Percentiles rank a stretch among this genome's conserved stretches.
Evolutionary conservation across 495 filamentous ascomycete species (phyloP).

Genomic region (Hamigera avellanea): DNA sequence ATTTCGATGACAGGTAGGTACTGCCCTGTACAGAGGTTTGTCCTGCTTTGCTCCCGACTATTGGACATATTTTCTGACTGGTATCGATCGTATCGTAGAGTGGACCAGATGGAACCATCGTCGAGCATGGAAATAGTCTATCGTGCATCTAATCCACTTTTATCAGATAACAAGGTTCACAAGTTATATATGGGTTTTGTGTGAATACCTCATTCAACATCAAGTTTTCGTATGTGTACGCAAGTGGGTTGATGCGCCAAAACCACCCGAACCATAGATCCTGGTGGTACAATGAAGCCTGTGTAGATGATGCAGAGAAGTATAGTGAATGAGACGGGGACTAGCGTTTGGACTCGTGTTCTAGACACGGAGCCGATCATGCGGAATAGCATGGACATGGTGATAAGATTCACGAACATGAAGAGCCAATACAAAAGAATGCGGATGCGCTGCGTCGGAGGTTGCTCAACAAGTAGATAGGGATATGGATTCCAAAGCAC

Average conservation of each 20-base stretch:
- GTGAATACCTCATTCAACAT: constrained; percentile 53
- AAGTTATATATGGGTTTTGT: too few species aligned
- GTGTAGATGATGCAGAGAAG: constrained; percentile 32
- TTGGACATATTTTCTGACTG: constrained; percentile 32
- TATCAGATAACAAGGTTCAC: too few species aligned
- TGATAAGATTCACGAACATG: constrained; percentile 36
- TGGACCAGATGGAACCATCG: constrained; percentile 38
- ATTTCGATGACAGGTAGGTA: constrained; percentile 37
- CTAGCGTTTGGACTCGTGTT: constrained; percentile 35
- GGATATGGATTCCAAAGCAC: constrained; percentile 33
- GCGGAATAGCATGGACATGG: constrained; percentile 40
- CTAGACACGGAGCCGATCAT: constrained; percentile 31
- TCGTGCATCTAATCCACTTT: too few species aligned
- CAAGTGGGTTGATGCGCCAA: constrained; percentile 31
- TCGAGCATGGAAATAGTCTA: too few species aligned
- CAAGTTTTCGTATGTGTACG: constrained; percentile 31
- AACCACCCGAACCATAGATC: constrained; percentile 38
- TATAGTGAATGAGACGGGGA: constrained; percentile 28
- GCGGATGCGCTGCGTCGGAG: constrained; percentile 24
- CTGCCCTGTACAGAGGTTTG: constrained; percentile 33
- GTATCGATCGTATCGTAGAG: constrained; percentile 27
- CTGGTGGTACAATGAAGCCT: constrained; percentile 36
- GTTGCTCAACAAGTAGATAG: constrained; percentile 43
- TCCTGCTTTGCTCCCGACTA: constrained; percentile 38
- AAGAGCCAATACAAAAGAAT: constrained; percentile 51